Base-by-base conservation (phyloP, 1,139 yeast genomes). In the Saccharomyces hybrid region DNA sequence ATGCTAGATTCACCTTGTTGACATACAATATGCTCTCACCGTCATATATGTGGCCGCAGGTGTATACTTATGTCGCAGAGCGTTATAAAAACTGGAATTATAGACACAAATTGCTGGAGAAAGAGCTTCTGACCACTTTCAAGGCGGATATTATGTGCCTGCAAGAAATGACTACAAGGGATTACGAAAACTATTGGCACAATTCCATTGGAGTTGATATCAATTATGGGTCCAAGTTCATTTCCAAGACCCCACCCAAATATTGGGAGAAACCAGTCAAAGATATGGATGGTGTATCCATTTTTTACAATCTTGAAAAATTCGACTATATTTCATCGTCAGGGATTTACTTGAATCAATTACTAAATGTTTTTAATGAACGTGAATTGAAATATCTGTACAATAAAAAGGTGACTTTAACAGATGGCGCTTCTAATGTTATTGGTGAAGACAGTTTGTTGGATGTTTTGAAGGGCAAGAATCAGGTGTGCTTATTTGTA, bases 101-200 rank as follows among this genome's bases (percentile, higher is more conserved):
- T 59, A 62, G 86, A 54, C 75, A 79, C 54, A 71, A 73, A 1
- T 65, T 80, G 47, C 63, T 81, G 44, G 76, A 77, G 56, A 61
- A 69, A 47, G 73, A 71, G 32, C 48, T 73, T 19, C 68, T 80
- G 52, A 55, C 60, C 3, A 76, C 73, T 50, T 67, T 81, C 46
- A 62, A 73, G 46, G 74, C 81, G 42, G 86, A 81, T 62, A 76
- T 82, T 14, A 78, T 82, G 80, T 82, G 85, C 61, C 75, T 81
- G 59, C 86, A 82, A 62, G 86, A 82, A 67, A 72, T 82, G 77
- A 84, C 82, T 49, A 70, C 71, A 34, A 69, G 69, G 26, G 72
- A 78, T n/a, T 82, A 79, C 60, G 57, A 71, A 12, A 64, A 68
- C 6, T 71, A 69, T 52, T 81, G 86, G 86, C 64, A 71, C 50